phyloP scores from a whole-genome alignment of 805 yeast species.

The Saccharomycopsis oosterbeekiorum region DNA sequence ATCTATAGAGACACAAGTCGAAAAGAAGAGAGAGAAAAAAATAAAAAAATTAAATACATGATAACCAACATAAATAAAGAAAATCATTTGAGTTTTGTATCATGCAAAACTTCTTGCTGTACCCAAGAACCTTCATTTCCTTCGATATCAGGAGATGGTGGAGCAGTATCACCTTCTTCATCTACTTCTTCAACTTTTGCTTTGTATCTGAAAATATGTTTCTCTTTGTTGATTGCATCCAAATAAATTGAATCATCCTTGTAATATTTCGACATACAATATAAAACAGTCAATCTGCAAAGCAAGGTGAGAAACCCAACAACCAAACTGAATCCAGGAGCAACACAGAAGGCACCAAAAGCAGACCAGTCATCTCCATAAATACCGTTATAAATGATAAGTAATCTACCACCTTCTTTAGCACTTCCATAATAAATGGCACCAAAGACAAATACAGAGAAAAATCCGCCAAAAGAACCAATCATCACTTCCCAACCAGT shows the following conservation, averaged over 20 bases:
- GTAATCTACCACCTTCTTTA: constrained; percentile 62
- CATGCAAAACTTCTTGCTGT: neutral
- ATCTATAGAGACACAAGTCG: neutral
- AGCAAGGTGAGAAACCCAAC: constrained; percentile 45
- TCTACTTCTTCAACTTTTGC: constrained; percentile 15
- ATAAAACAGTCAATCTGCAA: constrained; percentile 33
- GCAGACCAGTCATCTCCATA: constrained; percentile 86
- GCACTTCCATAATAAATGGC: constrained; percentile 66
- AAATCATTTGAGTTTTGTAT: neutral
- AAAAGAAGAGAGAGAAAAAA: neutral
- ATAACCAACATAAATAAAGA: neutral
- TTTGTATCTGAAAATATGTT: constrained; percentile 11
- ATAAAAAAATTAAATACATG: neutral
- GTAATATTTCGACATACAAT: constrained; percentile 26
- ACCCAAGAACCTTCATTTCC: neutral
- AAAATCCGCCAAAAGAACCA: constrained; percentile 76
- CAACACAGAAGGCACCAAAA: constrained; percentile 88
- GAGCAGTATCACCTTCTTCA: constrained; percentile 3
- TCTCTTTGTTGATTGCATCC: constrained; percentile 15
- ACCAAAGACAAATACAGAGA: constrained; percentile 78
- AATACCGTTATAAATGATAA: constrained; percentile 71
- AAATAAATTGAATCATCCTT: constrained; percentile 10
- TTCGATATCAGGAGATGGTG: neutral
- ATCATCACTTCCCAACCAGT: constrained; percentile 72
- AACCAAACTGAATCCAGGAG: constrained; percentile 72